These are phyloP conservation scores for Eudorina sp. DNA, from an alignment of 139 green algal species.

Conservation along the genomic window DNA sequence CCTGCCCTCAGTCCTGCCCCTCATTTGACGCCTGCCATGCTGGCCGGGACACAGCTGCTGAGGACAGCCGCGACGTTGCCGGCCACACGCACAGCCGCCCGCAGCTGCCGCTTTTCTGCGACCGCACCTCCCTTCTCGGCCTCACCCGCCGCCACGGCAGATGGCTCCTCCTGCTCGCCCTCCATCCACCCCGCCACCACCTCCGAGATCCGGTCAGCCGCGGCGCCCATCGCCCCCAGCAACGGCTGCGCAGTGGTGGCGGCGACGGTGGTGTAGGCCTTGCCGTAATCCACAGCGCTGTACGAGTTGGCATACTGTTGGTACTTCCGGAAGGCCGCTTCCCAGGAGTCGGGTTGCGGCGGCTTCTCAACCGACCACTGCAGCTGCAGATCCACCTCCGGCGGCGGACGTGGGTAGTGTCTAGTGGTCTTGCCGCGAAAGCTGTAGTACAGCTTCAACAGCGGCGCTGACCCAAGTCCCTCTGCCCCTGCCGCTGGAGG, in stretches of 20 bases:
- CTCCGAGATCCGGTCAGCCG: too few species aligned
- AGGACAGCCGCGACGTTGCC: too few species aligned
- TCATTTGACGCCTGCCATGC: too few species aligned
- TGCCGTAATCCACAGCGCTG: not conserved
- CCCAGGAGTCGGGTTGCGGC: not conserved
- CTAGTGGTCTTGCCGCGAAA: not conserved
- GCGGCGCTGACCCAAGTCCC: too few species aligned
- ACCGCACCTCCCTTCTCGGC: too few species aligned
- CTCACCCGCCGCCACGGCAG: too few species aligned
- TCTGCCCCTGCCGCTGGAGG: too few species aligned
- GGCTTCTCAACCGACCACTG: not conserved
- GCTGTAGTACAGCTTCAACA: not conserved
- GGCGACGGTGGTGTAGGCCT: not conserved
- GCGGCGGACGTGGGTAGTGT: not conserved
- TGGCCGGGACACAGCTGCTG: too few species aligned
- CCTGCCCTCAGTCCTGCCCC: not conserved
- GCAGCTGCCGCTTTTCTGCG: too few species aligned
- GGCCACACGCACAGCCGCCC: too few species aligned
- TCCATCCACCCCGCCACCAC: too few species aligned
- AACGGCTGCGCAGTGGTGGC: not conserved
- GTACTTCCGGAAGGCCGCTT: not conserved
- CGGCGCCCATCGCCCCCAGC: not conserved
- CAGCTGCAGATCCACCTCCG: not conserved
- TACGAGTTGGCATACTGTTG: not conserved
- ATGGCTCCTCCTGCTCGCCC: too few species aligned